Base-by-base conservation (phyloP, 2,329 filamentous ascomycete genomes). In the Fusarium clavum region DNA sequence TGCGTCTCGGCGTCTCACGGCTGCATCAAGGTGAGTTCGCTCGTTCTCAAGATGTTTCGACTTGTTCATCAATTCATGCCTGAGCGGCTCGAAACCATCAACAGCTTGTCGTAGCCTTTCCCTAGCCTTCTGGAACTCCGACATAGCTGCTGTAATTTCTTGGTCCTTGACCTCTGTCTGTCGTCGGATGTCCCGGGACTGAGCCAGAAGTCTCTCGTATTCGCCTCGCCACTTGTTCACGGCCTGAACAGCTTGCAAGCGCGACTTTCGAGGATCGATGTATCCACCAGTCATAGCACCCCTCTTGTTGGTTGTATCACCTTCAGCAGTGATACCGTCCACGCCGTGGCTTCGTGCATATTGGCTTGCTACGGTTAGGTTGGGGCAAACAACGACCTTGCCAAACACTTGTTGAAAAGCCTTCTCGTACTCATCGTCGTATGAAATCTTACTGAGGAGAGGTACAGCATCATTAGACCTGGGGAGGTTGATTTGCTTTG, bases 361-460 rank as follows among this genome's bases (percentile, higher is more conserved):
- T 77, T 98, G 94, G 14, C 92, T 89, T 49, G 94, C 96, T 62
- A 97, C 89, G 51, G 92, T 89, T 67, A 99, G 83, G 72, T 94
- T 97, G 5, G 95, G 94, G 73, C 96, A 98, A 59, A 99, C 92
- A 55, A 99, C 94, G 0, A 94, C 96, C 80, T 94, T 97, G 48
- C 94, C 96, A 81, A 99, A 99, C 1, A 99, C 94, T 77, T 98
- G 94, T 77, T 93, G 90, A 79, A 99, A 96, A 0, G 96, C 96
- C 74, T 89, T 91, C 62, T 97, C 93, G 73, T 91, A 98, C 66
- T 83, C 85, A 3, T 86, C 77, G 54, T 98, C 92, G 76, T 91
- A 99, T 51, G 89, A 87, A 64, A 98, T 87, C 80, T 97, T 97
- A 76, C 90, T 91, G 60, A 98, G 85, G 73, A 99, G 88, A 2